Conservation (phyloP, 1,284 basidiomycete species). For the Crepidotus sp. region DNA sequence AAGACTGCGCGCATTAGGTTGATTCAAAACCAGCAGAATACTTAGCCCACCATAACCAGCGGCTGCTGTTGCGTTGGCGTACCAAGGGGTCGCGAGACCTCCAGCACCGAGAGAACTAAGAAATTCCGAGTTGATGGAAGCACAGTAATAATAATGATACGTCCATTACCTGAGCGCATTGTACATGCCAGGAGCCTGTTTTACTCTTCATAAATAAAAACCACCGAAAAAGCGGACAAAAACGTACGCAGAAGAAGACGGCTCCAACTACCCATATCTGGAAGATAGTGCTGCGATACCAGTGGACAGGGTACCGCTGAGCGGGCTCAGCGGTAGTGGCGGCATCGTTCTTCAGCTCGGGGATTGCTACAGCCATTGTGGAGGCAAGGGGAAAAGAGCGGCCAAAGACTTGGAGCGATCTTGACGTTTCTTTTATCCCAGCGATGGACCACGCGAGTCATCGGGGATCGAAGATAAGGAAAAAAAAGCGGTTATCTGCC, state of each 20-base stretch:
- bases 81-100: conserved; percentile 28
- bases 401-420: neutral
- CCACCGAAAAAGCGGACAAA: neutral
- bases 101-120: conserved; percentile 26
- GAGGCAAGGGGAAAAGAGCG: neutral
- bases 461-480: too few species aligned
- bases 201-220: neutral
- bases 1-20: conserved; percentile 19
- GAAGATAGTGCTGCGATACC: conserved; percentile 27
- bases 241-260: conserved; percentile 26
- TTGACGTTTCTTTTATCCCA: neutral
- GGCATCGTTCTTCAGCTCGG: conserved; percentile 8
- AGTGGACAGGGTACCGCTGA: conserved; percentile 13
- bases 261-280: conserved; percentile 27
- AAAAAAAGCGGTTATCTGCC: too few species aligned
- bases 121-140: too few species aligned
- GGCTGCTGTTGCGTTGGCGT: conserved; percentile 26
- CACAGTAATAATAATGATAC: too few species aligned
- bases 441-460: neutral
- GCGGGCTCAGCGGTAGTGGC: neutral
- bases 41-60: conserved; percentile 23
- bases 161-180: too few species aligned
- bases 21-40: neutral
- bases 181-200: conserved; percentile 27
- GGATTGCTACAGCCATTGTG: conserved; percentile 5